Base-by-base conservation (phyloP, 257 asterid genomes). In the Solanum paucissectum region DNA sequence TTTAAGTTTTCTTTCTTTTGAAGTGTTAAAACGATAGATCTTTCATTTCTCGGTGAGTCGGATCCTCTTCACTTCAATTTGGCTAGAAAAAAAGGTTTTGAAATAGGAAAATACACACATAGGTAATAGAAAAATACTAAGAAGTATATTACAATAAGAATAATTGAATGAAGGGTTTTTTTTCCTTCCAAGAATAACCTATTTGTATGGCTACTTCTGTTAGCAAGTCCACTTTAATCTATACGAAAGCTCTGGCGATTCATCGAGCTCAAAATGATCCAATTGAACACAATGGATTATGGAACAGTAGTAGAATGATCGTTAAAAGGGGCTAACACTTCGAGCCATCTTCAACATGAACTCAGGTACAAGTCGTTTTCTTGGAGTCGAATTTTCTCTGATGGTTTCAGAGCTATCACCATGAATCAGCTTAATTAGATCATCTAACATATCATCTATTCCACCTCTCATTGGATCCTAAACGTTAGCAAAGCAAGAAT, bases 381-480 rank as follows among this genome's bases (percentile, higher is more conserved):
- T 94, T 71, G 95, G 94, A 75, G 94, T 93, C 9, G 98, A 96
- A 27, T 86, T 88, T 14, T 92, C 90, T 3, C 92, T 94, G 83
- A 93, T 86, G 81, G 98, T 98, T 91, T 95, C 98, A 1, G 91
- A 11, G 86, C 94, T 98, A 73, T 94, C 98, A 25, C 94, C 92
- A 92, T 95, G 98, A 88, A 97, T 92, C 89, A 86, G 86, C 3
- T 90, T 89, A 37, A 94, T 92, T 88, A 97, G 79, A 91, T 97
- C 98, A 90, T 95, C 96, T 74, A 94, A 92, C 96, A 95, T 75
- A 2, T 91, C 93, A 83, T 97, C 98, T 87, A 66, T 91, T 12
- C 99, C 98, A 9, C 99, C 99, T 92, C 99, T 94, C 99, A 95
- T 95, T 12, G 99, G 99, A 89, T 97, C 99, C 99, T 97, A 89